Base-by-base conservation (phyloP, 2,329 filamentous ascomycete species). In the Arachnopeziza araneosa region DNA sequence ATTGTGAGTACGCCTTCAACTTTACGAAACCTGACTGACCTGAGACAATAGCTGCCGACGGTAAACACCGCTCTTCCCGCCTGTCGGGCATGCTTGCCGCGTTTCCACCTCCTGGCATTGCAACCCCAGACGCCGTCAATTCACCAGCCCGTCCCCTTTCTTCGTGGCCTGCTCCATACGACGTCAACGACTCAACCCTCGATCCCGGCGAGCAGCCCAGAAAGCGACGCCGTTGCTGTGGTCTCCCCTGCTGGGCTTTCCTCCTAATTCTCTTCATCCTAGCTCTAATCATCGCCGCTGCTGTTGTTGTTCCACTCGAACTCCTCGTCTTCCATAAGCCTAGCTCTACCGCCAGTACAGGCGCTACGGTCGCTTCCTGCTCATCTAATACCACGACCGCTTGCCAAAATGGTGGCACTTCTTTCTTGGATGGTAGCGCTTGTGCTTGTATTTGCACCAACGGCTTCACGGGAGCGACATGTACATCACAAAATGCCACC, bases 401-500 rank as follows among this genome's bases (percentile, higher is more conserved):
- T 56, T 72, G 70, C 56, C 66, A 71, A 36, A 96, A 98, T 65
- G 91, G 91, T 10, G 93, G 93, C 26, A 86, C 87, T 21, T 92
- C 87, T 58, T 83, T 93, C 19, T 75, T 82, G 19, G 79, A 84
- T 59, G 82, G 84, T 2, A 24, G 22, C 24, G 77, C 82, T 22
- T 98, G 93, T 75, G 88, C 87, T 14, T 99, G 93, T 72, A 85
- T 97, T 51, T 99, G 93, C 74, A 85, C 88, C 23, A 92, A 95
- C 68, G 91, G 93, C 1, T 98, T 93, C 72, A 93, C 89, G 0
- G 87, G 87, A 23, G 75, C 75, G 1, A 80, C 77, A 19, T 90
- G 87, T 69, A 78, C 75, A 1, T 75, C 75, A 17, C 74, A 77
- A 17, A 80, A 81, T 59, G 76, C 80, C 24, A 75, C 75, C 1